These are phyloP conservation scores for Cinnamomum micranthum DNA, from an alignment of 164 flowering plant species.

Conservation along the genomic window DNA sequence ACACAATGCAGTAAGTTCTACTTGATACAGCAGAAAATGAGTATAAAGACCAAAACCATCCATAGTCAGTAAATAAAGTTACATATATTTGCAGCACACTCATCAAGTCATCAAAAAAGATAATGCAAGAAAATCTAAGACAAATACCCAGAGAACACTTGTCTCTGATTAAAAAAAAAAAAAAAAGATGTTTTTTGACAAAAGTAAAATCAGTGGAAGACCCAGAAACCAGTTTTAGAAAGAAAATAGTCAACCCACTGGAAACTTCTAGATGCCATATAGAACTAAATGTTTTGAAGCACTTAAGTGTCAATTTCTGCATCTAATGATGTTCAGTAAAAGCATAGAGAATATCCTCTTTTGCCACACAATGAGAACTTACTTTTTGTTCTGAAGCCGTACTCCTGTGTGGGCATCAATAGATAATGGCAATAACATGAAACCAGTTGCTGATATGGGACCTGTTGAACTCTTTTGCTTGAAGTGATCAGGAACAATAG, in stretches of 20 bases:
- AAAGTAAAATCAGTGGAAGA: constrained; percentile 16
- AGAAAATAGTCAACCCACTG: constrained; percentile 6
- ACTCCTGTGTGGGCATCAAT: constrained; percentile 19
- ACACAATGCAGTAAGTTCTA: background rate
- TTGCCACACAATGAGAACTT: constrained; percentile 43
- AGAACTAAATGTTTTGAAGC: constrained; percentile 22
- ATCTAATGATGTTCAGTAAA: constrained; percentile 29
- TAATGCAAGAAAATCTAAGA: constrained; percentile 15
- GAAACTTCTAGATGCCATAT: constrained; percentile 20
- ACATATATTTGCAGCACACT: background rate
- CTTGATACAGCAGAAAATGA: background rate
- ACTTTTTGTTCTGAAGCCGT: constrained; percentile 31
- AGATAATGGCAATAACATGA: constrained; percentile 1
- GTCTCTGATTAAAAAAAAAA: constrained; percentile 6
- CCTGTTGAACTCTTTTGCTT: background rate
- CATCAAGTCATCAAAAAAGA: constrained; percentile 1
- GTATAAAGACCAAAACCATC: background rate
- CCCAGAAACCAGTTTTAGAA: constrained; percentile 10
- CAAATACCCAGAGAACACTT: constrained; percentile 11
- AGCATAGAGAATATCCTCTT: constrained; percentile 28
- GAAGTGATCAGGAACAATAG: background rate
- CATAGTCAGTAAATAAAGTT: background rate
- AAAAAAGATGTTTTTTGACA: background rate
- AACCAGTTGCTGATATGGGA: background rate
- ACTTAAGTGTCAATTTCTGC: constrained; percentile 30